phyloP scores from a whole-genome alignment of 768 basidiomycete species.

The Termitomyces sp. region DNA sequence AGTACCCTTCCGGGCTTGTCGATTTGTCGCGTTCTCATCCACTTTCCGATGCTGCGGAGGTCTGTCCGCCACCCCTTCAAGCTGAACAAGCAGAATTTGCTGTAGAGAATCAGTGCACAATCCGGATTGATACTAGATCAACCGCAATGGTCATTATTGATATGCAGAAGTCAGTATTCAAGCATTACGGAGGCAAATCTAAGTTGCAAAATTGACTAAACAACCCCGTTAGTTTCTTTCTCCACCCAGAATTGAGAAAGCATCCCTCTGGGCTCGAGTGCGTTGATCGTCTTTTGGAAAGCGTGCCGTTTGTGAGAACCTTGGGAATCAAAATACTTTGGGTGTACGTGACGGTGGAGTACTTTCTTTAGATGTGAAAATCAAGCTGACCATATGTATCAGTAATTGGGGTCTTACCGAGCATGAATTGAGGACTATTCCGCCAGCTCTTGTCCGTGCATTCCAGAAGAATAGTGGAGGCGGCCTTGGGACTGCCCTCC shows the following conservation, averaged over 20 bases:
- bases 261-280: constrained; percentile 57
- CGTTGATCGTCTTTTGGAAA: constrained; percentile 48
- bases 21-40: constrained; percentile 53
- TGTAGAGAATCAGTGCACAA: constrained; percentile 46
- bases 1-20: constrained; percentile 61
- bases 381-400: background rate
- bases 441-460: constrained; percentile 54
- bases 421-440: constrained; percentile 56
- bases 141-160: constrained; percentile 64
- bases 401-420: constrained; percentile 75
- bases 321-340: constrained; percentile 50
- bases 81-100: constrained; percentile 47
- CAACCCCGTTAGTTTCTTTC: constrained; percentile 46
- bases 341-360: constrained; percentile 41
- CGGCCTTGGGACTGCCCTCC: constrained; percentile 53
- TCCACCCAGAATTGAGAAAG: constrained; percentile 54
- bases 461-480: constrained; percentile 45
- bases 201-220: background rate
- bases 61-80: constrained; percentile 26
- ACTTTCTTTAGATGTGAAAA: background rate
- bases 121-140: constrained; percentile 45
- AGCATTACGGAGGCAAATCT: background rate
- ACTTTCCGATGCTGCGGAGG: constrained; percentile 22
- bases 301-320: constrained; percentile 42
- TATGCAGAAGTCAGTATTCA: constrained; percentile 63